phyloP scores from a whole-genome alignment of 176 grass and related monocot genomes.

The Melocanna baccifera region DNA sequence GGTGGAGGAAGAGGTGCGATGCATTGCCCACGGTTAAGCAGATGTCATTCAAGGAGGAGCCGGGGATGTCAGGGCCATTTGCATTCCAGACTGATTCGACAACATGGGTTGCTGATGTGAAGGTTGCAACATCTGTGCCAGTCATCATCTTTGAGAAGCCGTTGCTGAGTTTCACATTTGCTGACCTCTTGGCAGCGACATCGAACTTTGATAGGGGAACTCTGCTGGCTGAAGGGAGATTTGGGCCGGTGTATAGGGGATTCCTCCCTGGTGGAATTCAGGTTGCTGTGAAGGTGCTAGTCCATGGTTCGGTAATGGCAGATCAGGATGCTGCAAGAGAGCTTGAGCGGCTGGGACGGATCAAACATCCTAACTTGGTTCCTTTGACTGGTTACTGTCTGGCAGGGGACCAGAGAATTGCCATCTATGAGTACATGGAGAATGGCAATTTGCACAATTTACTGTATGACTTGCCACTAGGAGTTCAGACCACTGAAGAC shows the following conservation, averaged over 20 bases:
- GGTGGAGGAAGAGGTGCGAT: conserved; percentile 38
- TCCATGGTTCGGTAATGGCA: conserved; percentile 66
- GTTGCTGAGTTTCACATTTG: conserved; percentile 74
- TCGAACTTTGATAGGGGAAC: conserved; percentile 89
- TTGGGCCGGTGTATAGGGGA: conserved; percentile 84
- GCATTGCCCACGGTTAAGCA: conserved; percentile 53
- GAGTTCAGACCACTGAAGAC: conserved; percentile 85
- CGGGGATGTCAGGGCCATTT: conserved; percentile 70
- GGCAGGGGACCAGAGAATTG: conserved; percentile 82
- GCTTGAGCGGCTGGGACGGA: conserved; percentile 78
- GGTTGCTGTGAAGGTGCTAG: conserved; percentile 79
- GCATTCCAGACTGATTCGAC: conserved; percentile 82
- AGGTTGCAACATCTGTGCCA: conserved; percentile 78
- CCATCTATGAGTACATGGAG: conserved; percentile 98
- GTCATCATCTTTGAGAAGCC: conserved; percentile 98
- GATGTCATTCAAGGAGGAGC: conserved; percentile 62
- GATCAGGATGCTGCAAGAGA: conserved; percentile 75
- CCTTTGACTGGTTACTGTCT: conserved; percentile 87
- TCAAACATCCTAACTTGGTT: conserved; percentile 89
- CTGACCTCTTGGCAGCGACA: conserved; percentile 73
- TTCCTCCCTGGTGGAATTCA: conserved; percentile 87
- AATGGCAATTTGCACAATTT: conserved; percentile 90
- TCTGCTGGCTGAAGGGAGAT: conserved; percentile 83
- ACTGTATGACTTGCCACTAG: conserved; percentile 84
- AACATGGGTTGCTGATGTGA: conserved; percentile 90